phyloP scores from a whole-genome alignment of 2,329 filamentous ascomycete genomes.

The Blumeria hordei region DNA sequence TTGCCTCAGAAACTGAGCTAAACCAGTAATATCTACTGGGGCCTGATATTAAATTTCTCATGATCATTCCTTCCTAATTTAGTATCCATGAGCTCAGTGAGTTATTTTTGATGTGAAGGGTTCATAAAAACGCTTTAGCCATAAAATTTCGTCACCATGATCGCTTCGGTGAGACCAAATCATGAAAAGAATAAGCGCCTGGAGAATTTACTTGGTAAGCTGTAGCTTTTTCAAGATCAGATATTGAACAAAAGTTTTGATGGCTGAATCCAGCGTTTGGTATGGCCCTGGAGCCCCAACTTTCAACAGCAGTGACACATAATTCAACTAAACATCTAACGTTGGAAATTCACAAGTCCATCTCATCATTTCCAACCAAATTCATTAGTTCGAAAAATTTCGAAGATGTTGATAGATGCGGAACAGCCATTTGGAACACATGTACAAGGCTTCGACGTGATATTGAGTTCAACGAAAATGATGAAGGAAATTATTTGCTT shows the following conservation, averaged over 20 bases:
- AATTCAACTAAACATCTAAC: constrained; percentile 13
- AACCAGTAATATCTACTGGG: no score
- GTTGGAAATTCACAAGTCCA: constrained; percentile 19
- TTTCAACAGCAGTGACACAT: constrained; percentile 6
- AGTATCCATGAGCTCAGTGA: no score
- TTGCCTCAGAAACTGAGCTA: no score
- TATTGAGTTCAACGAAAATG: constrained; percentile 9
- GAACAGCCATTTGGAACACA: constrained; percentile 40
- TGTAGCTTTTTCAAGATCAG: background rate
- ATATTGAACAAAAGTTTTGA: background rate
- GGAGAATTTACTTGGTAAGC: constrained; percentile 15
- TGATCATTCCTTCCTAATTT: no score
- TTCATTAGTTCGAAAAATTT: constrained; percentile 16
- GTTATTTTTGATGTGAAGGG: no score
- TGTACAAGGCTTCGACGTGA: constrained; percentile 27
- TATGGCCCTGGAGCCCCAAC: constrained; percentile 8
- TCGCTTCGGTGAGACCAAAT: constrained; percentile 4
- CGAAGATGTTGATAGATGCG: constrained; percentile 28
- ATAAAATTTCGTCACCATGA: constrained; percentile 6
- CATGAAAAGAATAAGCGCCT: constrained; percentile 15
- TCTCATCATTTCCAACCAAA: constrained; percentile 15
- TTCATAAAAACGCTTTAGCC: no score
- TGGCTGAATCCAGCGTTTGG: constrained; percentile 8
- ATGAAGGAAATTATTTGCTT: constrained; percentile 8
- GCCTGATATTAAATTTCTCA: no score